Evolutionary conservation across 176 grass and related monocot genomes (phyloP), one percentile per base, ranked within the genome.

Genomic region (Aegilops longissima): DNA sequence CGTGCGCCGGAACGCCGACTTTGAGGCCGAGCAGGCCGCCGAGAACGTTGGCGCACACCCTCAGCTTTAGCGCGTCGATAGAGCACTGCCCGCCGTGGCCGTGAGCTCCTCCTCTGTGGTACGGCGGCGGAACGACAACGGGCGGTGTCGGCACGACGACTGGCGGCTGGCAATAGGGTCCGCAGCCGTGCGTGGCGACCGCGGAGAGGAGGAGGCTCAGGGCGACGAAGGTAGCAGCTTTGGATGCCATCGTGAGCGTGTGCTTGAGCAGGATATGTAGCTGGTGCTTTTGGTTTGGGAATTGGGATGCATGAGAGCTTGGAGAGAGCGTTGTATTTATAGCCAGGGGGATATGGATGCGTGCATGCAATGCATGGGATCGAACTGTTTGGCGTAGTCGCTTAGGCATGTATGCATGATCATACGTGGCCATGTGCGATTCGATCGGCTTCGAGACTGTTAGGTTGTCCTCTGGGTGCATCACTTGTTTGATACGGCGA

Each of bases 11-110:
- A 9, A 68, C 30, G 14, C 66, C 66, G 66, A 68, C 66, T 16
- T 68, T 68, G 30, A 68, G 66, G 16, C 30, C 66, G 66, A 68
- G 30, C 29, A 68, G 7, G 5, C 66, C 30, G 3, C 66, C 30
- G 14, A 35, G 30, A 18, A 68, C 16, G 7, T 80, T 83, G 64
- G 87, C 81, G 39, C 87, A 88, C 74, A 88, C 74, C 17, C 8
- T 84, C 2, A 88, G 66, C 38, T 79, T 79, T 9, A 88, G 74
- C 1, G 73, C 52, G 65, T 84, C 52, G 14, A 83, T 71, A 2
- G 80, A 36, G 87, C 74, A 88, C 3, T 47, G 40, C 66, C 29
- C 7, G 14, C 14, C 66, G 16, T 51, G 13, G 14, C 66, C 13
- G 29, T 67, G 65, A 13, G 5, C 27, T 67, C 29, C 65, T 8